These are phyloP conservation scores for Vicia villosa DNA, from an alignment of 306 rosid species.

Conservation along the genomic window DNA sequence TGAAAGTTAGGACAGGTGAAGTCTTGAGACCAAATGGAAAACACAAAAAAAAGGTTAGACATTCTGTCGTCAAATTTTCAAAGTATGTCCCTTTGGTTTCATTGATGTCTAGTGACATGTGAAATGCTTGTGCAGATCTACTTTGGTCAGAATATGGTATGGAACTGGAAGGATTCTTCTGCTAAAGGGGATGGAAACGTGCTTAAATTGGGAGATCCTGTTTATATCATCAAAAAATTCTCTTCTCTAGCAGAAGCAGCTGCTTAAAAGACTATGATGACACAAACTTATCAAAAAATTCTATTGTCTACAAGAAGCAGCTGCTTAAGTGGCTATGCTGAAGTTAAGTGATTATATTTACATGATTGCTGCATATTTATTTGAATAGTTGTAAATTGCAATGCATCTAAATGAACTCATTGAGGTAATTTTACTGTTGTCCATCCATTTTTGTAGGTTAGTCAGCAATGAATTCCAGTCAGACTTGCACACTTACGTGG, in stretches of 20 bases:
- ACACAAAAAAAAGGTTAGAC: constrained; percentile 64
- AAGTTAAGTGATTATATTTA: neutral
- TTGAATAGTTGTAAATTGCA: constrained; percentile 20
- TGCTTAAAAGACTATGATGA: constrained; percentile 40
- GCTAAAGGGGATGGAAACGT: constrained; percentile 49
- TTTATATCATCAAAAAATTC: constrained; percentile 55
- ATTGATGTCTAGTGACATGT: constrained; percentile 26
- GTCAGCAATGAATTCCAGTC: neutral
- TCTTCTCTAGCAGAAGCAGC: constrained; percentile 65
- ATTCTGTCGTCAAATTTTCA: constrained; percentile 20
- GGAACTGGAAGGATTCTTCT: constrained; percentile 62
- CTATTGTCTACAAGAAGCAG: constrained; percentile 62
- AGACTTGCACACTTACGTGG: constrained; percentile 3
- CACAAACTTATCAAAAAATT: constrained; percentile 46
- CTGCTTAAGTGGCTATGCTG: constrained; percentile 43
- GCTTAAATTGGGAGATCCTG: constrained; percentile 65
- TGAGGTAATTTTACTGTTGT: constrained; percentile 54
- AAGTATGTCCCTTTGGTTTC: neutral
- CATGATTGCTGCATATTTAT: neutral
- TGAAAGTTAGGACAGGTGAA: constrained; percentile 58
- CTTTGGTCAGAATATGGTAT: constrained; percentile 84
- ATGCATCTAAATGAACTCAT: constrained; percentile 62
- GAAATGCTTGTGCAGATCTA: constrained; percentile 66
- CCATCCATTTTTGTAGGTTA: constrained; percentile 27
- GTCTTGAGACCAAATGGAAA: constrained; percentile 62